Evolutionary conservation across 2,329 filamentous ascomycete species (phyloP), one percentile per base, ranked within the genome.

Genomic region (Ascochyta lentis): DNA sequence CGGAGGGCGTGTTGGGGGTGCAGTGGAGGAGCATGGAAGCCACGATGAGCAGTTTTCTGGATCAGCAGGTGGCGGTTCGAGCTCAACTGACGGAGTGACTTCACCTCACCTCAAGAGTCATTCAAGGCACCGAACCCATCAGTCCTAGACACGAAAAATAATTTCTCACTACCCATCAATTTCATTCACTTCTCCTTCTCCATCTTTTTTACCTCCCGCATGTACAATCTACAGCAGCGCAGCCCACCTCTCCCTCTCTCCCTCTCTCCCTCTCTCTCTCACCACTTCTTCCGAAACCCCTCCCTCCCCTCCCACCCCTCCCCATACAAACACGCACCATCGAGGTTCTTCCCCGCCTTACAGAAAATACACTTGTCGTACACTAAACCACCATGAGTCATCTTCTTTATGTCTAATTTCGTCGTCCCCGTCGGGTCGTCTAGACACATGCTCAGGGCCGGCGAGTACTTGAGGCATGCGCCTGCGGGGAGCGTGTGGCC

Each of bases 1-100:
- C 67, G 3, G 58, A 65, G 40, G 26, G 49, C 1, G 52, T 63
- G 9, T 29, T 70, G 27, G 56, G 59, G 1, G 46, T 68, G 3
- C 46, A 58, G 37, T 66, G 54, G 54, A 48, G 34, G 34, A 43
- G 3, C 6, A 60, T 60, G 58, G 46, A 60, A 39, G 58, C 58
- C 15, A 60, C 46, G n/a, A 29, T 54, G 4, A 27, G 33, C 2
- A 16, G 26, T 10, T 54, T 49, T 12, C 12, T 54, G 35, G 45
- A 40, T 5, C 51, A 54, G 16, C 44, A 48, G 33, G 13, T 39
- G 3, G 39, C 49, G 26, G 12, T 54, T 3, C 42, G 39, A 10
- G 27, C 33, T 13, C 39, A 49, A 33, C n/a, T 42, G 4, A 39
- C 10, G 1, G 1, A 4, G 9, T 13, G 10, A 10, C 12, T 10